Conservation (phyloP, 495 filamentous ascomycete genomes). For the Amniculicola lignicola region DNA sequence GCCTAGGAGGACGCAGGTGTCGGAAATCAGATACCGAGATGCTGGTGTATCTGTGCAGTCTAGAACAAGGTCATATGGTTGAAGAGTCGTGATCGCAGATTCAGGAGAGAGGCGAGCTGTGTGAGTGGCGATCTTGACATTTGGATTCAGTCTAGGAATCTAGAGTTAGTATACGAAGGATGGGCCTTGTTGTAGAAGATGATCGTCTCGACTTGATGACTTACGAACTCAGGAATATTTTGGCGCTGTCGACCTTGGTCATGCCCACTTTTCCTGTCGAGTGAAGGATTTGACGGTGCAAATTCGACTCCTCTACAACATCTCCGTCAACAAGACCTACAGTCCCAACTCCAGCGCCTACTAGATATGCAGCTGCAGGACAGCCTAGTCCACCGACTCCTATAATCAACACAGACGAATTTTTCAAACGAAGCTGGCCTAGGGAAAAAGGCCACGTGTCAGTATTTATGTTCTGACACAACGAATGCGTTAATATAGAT, state of each 20-base stretch:
- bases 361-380: conserved; percentile 84
- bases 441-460: conserved; percentile 10
- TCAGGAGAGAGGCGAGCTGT: conserved; percentile 58
- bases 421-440: conserved; percentile 78
- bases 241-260: conserved; percentile 77
- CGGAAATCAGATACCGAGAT: conserved; percentile 88
- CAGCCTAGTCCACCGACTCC: conserved; percentile 91
- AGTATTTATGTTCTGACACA: neutral
- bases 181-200: no score
- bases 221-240: conserved; percentile 62
- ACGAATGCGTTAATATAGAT: neutral
- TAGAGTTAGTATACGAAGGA: no score
- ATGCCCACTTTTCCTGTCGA: conserved; percentile 65
- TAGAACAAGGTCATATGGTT: conserved; percentile 74
- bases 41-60: conserved; percentile 94
- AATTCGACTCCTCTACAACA: conserved; percentile 80
- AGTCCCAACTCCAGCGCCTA: conserved; percentile 79
- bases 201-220: conserved; percentile 26
- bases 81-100: conserved; percentile 62
- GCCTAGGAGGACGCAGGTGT: conserved; percentile 71
- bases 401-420: conserved; percentile 72
- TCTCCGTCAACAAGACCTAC: conserved; percentile 87
- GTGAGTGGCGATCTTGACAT: conserved; percentile 60
- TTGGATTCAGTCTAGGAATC: conserved; percentile 61
- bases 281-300: conserved; percentile 90